Conservation (phyloP, 495 filamentous ascomycete genomes). For the Neurospora tetraspora region DNA sequence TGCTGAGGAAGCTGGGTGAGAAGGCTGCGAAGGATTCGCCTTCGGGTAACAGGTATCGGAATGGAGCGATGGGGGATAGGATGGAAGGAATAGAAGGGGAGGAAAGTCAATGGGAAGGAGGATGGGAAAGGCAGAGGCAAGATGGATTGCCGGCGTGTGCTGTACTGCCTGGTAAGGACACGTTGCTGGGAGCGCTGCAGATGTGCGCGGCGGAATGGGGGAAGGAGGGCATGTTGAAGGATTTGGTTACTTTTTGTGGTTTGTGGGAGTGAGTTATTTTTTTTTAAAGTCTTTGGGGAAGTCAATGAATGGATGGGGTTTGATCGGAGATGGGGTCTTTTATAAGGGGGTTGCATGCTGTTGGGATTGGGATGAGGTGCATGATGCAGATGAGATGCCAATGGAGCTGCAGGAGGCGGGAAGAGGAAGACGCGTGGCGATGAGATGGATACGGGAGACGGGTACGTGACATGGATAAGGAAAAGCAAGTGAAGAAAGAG, state of each 20-base stretch:
- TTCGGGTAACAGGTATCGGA: neutral
- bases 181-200: slow-evolving; percentile 55
- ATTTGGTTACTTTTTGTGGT: slow-evolving; percentile 44
- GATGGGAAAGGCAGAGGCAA: neutral
- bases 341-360: neutral
- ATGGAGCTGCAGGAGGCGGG: neutral
- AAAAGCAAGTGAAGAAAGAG: neutral
- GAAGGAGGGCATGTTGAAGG: slow-evolving; percentile 54
- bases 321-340: neutral
- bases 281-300: neutral
- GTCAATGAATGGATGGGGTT: neutral
- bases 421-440: neutral
- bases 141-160: slow-evolving; percentile 45
- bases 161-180: slow-evolving; percentile 60
- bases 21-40: slow-evolving; percentile 49
- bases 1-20: slow-evolving; percentile 60
- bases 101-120: neutral
- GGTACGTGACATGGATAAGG: neutral
- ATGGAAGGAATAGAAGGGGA: neutral
- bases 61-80: neutral
- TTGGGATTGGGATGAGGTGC: neutral
- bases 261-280: neutral
- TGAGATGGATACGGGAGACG: neutral
- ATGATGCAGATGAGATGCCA: neutral
- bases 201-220: slow-evolving; percentile 44